Percentiles rank a stretch among this genome's conserved stretches.
Conservation (phyloP, 2,329 filamentous ascomycete genomes). For the Aureobasidium lini region DNA sequence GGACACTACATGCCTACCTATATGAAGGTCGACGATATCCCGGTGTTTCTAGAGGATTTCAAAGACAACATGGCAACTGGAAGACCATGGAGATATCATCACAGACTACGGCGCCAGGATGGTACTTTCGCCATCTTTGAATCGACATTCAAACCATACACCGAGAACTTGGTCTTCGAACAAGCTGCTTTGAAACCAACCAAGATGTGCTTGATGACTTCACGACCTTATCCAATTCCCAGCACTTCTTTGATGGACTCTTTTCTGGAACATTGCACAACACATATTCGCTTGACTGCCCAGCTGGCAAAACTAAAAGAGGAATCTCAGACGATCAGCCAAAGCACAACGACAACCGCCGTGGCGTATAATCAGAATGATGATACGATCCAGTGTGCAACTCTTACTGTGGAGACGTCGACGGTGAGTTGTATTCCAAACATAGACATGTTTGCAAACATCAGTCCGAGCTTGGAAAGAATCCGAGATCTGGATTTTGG, state of each 20-base stretch:
- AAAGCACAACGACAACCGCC: background rate
- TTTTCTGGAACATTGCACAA: slow-evolving; percentile 1
- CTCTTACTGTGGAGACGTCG: background rate
- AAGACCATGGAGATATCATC: background rate
- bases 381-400: background rate
- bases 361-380: background rate
- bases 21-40: slow-evolving; percentile 4
- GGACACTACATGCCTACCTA: background rate
- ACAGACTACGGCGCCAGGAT: background rate
- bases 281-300: background rate
- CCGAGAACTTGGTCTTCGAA: background rate
- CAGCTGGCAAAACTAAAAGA: background rate
- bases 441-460: background rate
- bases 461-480: background rate
- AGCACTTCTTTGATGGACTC: slow-evolving; percentile 4
- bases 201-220: slow-evolving; percentile 3
- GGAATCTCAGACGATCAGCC: background rate
- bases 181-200: background rate
- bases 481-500: background rate
- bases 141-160: slow-evolving; percentile 2
- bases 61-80: background rate
- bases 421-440: background rate
- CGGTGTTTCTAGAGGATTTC: background rate
- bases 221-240: background rate
- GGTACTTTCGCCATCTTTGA: background rate